Evolutionary conservation across 345 rosid genomes (phyloP), one percentile per base, ranked within the genome.

Genomic region (Aurinia saxatilis): DNA sequence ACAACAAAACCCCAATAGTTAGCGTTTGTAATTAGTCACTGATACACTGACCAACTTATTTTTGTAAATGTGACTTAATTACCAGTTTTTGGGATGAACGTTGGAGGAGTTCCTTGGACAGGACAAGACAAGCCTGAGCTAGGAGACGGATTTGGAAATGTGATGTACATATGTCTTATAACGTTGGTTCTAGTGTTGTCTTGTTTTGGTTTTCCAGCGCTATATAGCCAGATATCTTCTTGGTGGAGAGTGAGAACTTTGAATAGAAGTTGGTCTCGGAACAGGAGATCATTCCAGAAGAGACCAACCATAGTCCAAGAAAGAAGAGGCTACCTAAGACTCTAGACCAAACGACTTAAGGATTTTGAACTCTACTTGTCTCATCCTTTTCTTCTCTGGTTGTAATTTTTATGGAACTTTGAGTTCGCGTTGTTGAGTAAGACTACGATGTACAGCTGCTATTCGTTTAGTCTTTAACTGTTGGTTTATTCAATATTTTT

Each of bases 21-120:
- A 31, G 8, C 31, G 6, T 16, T 39, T 1, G 8, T 38, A 6
- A n/a, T 7, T 31, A 1, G 13, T 23, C 38, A 5, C 1, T 1
- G 1, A 44, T 52, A 14, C 21, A 14, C 47, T 23, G 18, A 6
- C 37, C 44, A 37, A 33, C 15, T 25, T 37, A 1, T 14, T 57
- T 39, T 57, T 57, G 46, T 58, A 12, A 5, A 13, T 29, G 49
- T 59, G 13, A 5, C 8, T 53, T 6, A 27, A 58, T 12, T 6
- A 45, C 56, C 82, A 95, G 97, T 90, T 33, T 90, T 95, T 39
- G 99, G 97, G 61, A 92, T 95, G 99, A 95, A 95, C 7, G 99
- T 95, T 59, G 99, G 99, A 42, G 99, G 99, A 60, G 97, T 95
- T 76, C 99, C 97, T 17, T 95, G 99, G 99, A 95, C 99, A 0